These are phyloP conservation scores for Hypoxylon sp. DNA, from an alignment of 2,329 filamentous ascomycete genomes.

Conservation along the genomic window DNA sequence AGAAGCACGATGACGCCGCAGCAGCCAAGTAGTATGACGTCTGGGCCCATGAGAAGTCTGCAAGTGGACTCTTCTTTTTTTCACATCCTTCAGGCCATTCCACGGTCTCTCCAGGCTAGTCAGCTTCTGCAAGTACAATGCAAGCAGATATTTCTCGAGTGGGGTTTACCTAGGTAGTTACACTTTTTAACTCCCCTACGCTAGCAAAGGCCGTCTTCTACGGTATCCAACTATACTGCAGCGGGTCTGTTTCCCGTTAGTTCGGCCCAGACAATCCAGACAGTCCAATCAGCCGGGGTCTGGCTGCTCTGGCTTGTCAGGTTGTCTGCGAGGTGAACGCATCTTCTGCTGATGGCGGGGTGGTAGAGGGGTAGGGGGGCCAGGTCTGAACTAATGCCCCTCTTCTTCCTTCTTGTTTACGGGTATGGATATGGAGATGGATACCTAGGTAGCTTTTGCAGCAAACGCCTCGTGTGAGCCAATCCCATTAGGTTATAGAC, in stretches of 20 bases:
- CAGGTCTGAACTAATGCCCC: constrained; percentile 38
- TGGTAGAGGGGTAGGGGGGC: constrained; percentile 22
- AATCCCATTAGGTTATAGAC: constrained; percentile 28
- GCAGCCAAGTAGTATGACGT: constrained; percentile 37
- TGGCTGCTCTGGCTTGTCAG: constrained; percentile 38
- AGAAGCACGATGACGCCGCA: constrained; percentile 28
- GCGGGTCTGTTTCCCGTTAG: constrained; percentile 29
- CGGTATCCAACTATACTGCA: constrained; percentile 21
- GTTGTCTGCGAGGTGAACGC: constrained; percentile 44
- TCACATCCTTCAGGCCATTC: constrained; percentile 28
- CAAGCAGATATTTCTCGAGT: constrained; percentile 32
- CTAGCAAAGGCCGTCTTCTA: constrained; percentile 20
- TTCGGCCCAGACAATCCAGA: neutral
- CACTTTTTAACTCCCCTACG: constrained; percentile 16
- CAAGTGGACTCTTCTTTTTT: constrained; percentile 2
- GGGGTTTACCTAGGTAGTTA: constrained; percentile 35
- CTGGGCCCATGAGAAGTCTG: constrained; percentile 14
- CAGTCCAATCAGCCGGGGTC: constrained; percentile 29
- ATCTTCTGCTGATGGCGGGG: constrained; percentile 43
- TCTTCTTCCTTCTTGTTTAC: constrained; percentile 36
- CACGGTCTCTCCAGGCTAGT: constrained; percentile 21
- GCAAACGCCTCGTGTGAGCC: constrained; percentile 34
- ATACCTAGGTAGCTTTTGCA: constrained; percentile 32
- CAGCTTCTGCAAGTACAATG: constrained; percentile 32
- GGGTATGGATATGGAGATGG: constrained; percentile 37